Percentiles rank a stretch among this genome's conserved stretches.
phyloP scores from a whole-genome alignment of 176 grass and related monocot species.

The Hordeum vulgare region MorexV3_pseudomolecules_assembly NC_058522.1:484693725-484694224 shows the following conservation, averaged over 20 bases:
- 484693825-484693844: conserved; percentile 38
- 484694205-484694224: conserved; percentile 1
- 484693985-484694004: neutral
- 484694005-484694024: conserved; percentile 29
- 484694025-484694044: conserved; percentile 26
- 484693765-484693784: conserved; percentile 26
- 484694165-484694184: conserved; percentile 27
- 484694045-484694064: neutral
- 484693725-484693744: neutral
- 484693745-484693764: neutral
- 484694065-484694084: conserved; percentile 63
- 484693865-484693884: conserved; percentile 44
- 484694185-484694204: conserved; percentile 31
- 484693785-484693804: conserved; percentile 15
- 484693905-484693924: neutral
- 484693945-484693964: neutral
- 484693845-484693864: conserved; percentile 34
- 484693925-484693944: neutral
- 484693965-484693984: neutral
- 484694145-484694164: conserved; percentile 67
- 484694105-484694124: conserved; percentile 42
- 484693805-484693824: conserved; percentile 23
- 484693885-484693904: neutral
- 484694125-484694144: conserved; percentile 55
- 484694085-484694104: conserved; percentile 73